A percentile compares a stretch with the other conserved stretches of the same genome.
Evolutionary conservation across 805 yeast genomes (phyloP).

Genomic region (Huiozyma naganishii): DNA sequence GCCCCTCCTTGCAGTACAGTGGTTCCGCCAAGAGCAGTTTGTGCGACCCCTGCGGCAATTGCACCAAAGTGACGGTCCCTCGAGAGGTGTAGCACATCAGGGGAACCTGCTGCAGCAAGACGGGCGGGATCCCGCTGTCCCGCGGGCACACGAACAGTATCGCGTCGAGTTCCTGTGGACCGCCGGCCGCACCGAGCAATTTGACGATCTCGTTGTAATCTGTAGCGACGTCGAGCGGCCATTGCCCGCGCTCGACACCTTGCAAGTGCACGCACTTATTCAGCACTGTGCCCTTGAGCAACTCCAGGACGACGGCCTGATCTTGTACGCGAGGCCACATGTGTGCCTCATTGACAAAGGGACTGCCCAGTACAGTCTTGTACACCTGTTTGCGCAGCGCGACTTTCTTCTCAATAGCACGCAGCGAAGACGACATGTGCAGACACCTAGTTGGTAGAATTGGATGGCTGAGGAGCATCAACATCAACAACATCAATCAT

Average conservation of each 20-base stretch:
- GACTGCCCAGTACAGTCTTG: constrained; percentile 56
- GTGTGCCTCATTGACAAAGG: constrained; percentile 41
- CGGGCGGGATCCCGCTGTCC: constrained; percentile 37
- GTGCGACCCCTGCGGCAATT: constrained; percentile 41
- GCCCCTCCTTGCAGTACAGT: constrained; percentile 11
- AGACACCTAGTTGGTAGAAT: too few species aligned
- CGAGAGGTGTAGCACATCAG: constrained; percentile 35
- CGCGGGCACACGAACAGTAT: constrained; percentile 46
- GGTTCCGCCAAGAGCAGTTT: constrained; percentile 6
- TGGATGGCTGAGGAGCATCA: too few species aligned
- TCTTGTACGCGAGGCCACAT: constrained; percentile 32
- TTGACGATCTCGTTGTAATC: constrained; percentile 44
- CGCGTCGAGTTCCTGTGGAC: constrained; percentile 17
- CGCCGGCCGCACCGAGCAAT: constrained; percentile 36
- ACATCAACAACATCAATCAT: too few species aligned
- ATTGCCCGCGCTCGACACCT: constrained; percentile 4
- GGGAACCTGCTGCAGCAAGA: constrained; percentile 50
- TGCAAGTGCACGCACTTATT: constrained; percentile 25
- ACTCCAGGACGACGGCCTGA: constrained; percentile 28
- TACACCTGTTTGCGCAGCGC: constrained; percentile 41
- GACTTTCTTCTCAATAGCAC: constrained; percentile 34
- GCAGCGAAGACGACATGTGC: constrained; percentile 18
- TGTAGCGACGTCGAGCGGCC: constrained; percentile 14
- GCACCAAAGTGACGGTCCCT: constrained; percentile 40
- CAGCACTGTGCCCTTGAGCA: constrained; percentile 31